Percentiles rank a stretch among this genome's conserved stretches.
These are phyloP conservation scores for Magnaporthiopsis incrustans DNA, from an alignment of 2,329 filamentous ascomycete genomes.

Conservation along the genomic window DNA sequence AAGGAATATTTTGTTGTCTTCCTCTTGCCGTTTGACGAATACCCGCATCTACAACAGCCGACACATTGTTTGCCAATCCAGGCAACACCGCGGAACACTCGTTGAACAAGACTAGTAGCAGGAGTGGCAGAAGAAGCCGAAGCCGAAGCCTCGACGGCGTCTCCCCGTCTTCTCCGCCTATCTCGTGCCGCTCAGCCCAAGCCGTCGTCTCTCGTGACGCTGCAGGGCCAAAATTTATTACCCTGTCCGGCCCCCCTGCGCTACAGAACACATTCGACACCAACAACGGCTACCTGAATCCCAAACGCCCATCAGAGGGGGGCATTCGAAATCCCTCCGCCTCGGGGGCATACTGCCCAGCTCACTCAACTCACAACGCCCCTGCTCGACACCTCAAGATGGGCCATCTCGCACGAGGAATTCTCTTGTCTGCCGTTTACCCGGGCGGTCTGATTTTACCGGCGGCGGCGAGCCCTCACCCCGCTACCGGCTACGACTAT, in stretches of 20 bases:
- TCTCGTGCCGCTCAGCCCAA: neutral
- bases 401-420: neutral
- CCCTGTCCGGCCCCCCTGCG: neutral
- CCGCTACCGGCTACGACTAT: slow-evolving; percentile 36
- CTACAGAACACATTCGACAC: neutral
- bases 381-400: neutral
- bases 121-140: too few species aligned
- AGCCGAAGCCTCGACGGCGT: neutral
- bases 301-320: too few species aligned
- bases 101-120: neutral
- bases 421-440: neutral
- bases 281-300: neutral
- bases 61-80: neutral
- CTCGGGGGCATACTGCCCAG: too few species aligned
- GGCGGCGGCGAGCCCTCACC: neutral
- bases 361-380: neutral
- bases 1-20: neutral
- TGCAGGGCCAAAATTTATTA: neutral
- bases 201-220: neutral
- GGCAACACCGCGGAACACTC: neutral
- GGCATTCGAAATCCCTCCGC: neutral
- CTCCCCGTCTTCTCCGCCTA: neutral
- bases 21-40: neutral
- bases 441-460: neutral
- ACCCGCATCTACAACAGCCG: neutral